Evolutionary conservation across 2,329 filamentous ascomycete genomes (phyloP).

Genomic region (Fusarium stilboides): DNA sequence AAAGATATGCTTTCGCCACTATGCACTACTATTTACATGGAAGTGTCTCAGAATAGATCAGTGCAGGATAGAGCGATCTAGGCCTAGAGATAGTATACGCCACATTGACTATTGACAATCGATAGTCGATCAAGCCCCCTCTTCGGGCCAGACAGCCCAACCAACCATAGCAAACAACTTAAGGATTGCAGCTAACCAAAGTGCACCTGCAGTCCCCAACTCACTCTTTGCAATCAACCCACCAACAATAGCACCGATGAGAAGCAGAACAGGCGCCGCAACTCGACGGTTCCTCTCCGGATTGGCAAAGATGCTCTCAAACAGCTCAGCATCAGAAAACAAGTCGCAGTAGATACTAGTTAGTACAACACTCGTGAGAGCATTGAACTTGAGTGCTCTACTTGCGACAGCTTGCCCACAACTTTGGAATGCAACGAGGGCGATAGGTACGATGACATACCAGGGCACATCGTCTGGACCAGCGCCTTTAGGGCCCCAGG

Average conservation of each 20-base stretch:
- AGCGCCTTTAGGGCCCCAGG: slow-evolving; percentile 59
- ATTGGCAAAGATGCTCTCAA: slow-evolving; percentile 58
- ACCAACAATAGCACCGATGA: slow-evolving; percentile 66
- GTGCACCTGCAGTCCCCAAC: slow-evolving; percentile 65
- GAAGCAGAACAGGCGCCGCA: slow-evolving; percentile 64
- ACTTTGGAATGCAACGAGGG: slow-evolving; percentile 81
- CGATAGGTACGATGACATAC: slow-evolving; percentile 76
- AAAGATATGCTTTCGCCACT: too few species aligned
- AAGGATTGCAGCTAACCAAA: slow-evolving; percentile 72
- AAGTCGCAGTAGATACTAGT: slow-evolving; percentile 88
- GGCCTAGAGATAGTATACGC: background rate
- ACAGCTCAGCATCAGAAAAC: slow-evolving; percentile 74
- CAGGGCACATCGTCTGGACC: slow-evolving; percentile 65
- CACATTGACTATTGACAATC: background rate
- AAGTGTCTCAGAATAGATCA: background rate
- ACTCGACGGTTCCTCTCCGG: slow-evolving; percentile 66
- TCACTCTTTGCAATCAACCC: slow-evolving; percentile 65
- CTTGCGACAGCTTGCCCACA: slow-evolving; percentile 85
- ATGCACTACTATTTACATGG: too few species aligned
- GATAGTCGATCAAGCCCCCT: slow-evolving; percentile 29
- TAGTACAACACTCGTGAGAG: slow-evolving; percentile 83
- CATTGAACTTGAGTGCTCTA: slow-evolving; percentile 77
- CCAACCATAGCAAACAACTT: slow-evolving; percentile 70
- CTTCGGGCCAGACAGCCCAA: slow-evolving; percentile 74
- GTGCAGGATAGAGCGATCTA: background rate